A percentile compares a stretch with the other conserved stretches of the same genome.
Conservation (phyloP, 306 rosid genomes). For the Vigna unguiculata region DNA sequence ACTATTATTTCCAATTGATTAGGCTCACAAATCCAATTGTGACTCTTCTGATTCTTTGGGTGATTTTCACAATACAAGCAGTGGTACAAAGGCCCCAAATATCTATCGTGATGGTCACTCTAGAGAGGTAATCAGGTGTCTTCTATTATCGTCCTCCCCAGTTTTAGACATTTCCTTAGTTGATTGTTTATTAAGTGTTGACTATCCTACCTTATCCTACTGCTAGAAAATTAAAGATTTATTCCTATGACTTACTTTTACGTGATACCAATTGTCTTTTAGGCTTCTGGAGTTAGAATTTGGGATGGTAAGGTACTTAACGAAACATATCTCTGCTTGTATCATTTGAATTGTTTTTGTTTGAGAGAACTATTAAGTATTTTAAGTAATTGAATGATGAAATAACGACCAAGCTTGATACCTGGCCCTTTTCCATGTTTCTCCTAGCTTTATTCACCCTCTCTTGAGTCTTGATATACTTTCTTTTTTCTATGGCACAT, state of each 20-base stretch:
- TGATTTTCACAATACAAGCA: slow-evolving; percentile 39
- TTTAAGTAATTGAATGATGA: not conserved
- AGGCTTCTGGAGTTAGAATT: not conserved
- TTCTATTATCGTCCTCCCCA: not conserved
- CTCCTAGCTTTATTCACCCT: not conserved
- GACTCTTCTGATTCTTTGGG: slow-evolving; percentile 45
- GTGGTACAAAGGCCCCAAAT: slow-evolving; percentile 41
- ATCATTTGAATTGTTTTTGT: slow-evolving; percentile 3
- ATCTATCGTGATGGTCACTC: slow-evolving; percentile 36
- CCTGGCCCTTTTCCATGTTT: not conserved
- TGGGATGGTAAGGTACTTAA: not conserved
- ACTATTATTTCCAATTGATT: slow-evolving; percentile 26
- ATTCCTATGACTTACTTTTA: not conserved
- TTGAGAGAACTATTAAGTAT: not conserved
- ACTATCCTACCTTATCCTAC: not conserved
- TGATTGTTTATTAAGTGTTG: not conserved
- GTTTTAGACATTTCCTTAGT: not conserved
- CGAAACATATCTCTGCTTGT: not conserved
- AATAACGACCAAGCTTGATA: not conserved
- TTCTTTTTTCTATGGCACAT: not conserved
- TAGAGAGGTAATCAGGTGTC: slow-evolving; percentile 39
- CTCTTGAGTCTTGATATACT: not conserved
- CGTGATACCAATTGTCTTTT: not conserved
- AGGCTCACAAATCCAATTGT: slow-evolving; percentile 46
- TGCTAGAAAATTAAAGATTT: slow-evolving; percentile 12